Evolutionary conservation across 2,329 filamentous ascomycete species (phyloP), one percentile per base, ranked within the genome.

Genomic region (Aspergillus fijiensis): DNA sequence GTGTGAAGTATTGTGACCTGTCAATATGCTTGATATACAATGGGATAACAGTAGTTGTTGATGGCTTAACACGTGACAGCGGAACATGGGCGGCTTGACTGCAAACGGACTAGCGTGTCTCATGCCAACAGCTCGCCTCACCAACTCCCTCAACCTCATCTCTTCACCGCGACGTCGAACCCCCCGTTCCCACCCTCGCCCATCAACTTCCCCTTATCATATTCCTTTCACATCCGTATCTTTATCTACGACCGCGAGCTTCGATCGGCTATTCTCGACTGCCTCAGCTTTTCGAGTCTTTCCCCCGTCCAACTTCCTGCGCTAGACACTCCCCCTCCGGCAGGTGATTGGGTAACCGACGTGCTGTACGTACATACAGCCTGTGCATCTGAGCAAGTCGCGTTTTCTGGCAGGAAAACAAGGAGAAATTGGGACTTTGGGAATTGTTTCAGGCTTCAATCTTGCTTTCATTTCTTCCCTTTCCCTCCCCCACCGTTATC

Each of bases 111-210:
- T 71, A 71, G 69, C 60, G 65, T 55, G 58, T 35, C 56, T 61
- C 64, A 62, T 67, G 68, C 61, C 65, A 56, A 39, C 50, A 27
- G 51, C 57, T 60, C 64, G 51, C 52, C 58, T 63, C 60, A 63
- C 60, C 50, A 60, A 62, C 55, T 66, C 63, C 62, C 60, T 57
- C 62, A 65, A 67, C 68, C 31, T 68, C 65, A 63, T 62, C 65
- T 66, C 63, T 65, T 67, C 65, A 62, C 61, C 67, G 60, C 64
- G 63, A 63, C 54, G 53, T 58, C 58, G 35, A 47, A 57, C 27
- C 60, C 56, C 31, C 48, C 27, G 25, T 19, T 55, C 52, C 45
- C 27, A 10, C 49, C 49, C 56, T 60, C 52, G 35, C 60, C 60
- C 52, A 55, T 62, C 61, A 49, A 60, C 47, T 11, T 59, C 57